Conservation (phyloP, 2,329 filamentous ascomycete genomes). For the Triangularia setosa region DNA sequence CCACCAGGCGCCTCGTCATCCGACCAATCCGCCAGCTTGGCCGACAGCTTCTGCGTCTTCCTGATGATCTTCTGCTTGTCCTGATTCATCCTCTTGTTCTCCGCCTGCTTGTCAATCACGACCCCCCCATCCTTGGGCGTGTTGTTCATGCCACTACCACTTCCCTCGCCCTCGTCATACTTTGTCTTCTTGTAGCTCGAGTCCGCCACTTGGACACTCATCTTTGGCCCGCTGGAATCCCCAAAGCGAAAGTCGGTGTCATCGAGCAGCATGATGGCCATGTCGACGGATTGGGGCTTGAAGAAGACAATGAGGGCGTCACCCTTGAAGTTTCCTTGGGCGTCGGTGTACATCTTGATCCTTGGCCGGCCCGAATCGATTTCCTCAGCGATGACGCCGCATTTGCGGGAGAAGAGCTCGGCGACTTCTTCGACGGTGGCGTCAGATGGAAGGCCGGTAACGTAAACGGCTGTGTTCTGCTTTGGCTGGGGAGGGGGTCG, state of each 20-base stretch:
- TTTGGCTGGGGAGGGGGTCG: slow-evolving; percentile 45
- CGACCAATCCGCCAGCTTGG: slow-evolving; percentile 91
- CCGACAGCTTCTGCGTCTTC: slow-evolving; percentile 86
- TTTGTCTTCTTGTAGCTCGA: slow-evolving; percentile 86
- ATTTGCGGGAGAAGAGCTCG: slow-evolving; percentile 77
- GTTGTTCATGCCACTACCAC: slow-evolving; percentile 2
- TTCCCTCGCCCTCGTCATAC: slow-evolving; percentile 43
- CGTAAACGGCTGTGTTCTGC: slow-evolving; percentile 87
- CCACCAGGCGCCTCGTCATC: slow-evolving; percentile 63
- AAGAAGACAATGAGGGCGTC: slow-evolving; percentile 93
- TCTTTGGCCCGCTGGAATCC: slow-evolving; percentile 53
- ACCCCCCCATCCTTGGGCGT: background rate
- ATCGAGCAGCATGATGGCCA: slow-evolving; percentile 77
- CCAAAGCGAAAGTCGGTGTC: slow-evolving; percentile 74
- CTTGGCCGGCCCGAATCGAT: slow-evolving; percentile 83
- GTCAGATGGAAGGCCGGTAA: slow-evolving; percentile 80
- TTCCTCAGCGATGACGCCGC: slow-evolving; percentile 88
- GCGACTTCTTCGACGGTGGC: slow-evolving; percentile 76
- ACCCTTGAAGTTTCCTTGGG: slow-evolving; percentile 82
- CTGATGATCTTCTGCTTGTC: slow-evolving; percentile 88
- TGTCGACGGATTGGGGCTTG: slow-evolving; percentile 85
- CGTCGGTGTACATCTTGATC: slow-evolving; percentile 88
- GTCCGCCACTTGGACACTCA: slow-evolving; percentile 81
- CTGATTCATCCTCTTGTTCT: slow-evolving; percentile 47
- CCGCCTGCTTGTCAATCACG: slow-evolving; percentile 30